These are phyloP conservation scores for Colletotrichum noveboracense DNA, from an alignment of 2,329 filamentous ascomycete genomes.

Conservation along the genomic window DNA sequence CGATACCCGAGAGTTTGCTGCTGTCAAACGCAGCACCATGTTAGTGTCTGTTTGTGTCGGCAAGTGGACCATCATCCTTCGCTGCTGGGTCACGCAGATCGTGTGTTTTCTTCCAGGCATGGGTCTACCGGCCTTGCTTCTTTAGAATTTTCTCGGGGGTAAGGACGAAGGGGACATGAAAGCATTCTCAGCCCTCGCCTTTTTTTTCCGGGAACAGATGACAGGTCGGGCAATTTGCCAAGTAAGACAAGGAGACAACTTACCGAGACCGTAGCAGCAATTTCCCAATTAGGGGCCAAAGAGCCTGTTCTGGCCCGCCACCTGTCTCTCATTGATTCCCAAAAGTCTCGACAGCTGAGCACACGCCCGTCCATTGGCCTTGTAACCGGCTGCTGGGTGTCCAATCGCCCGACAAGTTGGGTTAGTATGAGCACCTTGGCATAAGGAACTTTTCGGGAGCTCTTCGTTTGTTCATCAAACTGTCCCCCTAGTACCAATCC, in stretches of 20 bases:
- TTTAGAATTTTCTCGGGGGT: not conserved
- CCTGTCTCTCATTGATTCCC: not conserved
- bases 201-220: conserved; percentile 11
- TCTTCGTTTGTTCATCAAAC: not conserved
- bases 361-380: not conserved
- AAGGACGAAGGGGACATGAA: not conserved
- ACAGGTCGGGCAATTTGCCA: not conserved
- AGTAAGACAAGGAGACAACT: conserved; percentile 8
- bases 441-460: not conserved
- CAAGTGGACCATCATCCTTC: not conserved
- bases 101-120: not conserved
- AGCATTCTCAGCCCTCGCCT: not conserved
- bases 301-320: not conserved
- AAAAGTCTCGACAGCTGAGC: not conserved
- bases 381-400: not conserved
- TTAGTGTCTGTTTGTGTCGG: not conserved
- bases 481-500: not conserved
- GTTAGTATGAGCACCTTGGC: not conserved
- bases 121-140: not conserved
- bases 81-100: not conserved
- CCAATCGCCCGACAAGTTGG: not conserved
- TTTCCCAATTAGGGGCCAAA: not conserved
- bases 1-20: not conserved
- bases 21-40: not conserved
- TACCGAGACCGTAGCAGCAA: not conserved